Evolutionary conservation across 164 flowering plant species (phyloP).

Genomic region (Liriodendron chinense): DNA sequence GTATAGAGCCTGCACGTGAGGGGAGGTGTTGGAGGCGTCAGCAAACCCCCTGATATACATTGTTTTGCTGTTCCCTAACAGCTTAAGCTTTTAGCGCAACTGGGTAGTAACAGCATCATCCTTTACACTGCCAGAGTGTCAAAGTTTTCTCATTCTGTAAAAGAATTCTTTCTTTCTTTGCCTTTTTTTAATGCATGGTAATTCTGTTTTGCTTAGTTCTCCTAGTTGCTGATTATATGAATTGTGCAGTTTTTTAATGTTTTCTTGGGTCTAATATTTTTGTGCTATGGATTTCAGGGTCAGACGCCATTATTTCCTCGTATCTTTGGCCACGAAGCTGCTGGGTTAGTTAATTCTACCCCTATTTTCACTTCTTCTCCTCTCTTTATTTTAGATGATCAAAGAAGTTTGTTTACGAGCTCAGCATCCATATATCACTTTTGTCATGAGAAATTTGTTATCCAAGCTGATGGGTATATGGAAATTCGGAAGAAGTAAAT

Average conservation of each 20-base stretch:
- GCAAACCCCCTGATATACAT: no score
- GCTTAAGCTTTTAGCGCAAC: no score
- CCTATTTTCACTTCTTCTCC: neutral
- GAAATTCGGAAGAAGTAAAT: neutral
- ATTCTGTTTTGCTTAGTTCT: neutral
- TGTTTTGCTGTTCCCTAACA: no score
- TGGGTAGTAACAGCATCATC: no score
- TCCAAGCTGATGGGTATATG: neutral
- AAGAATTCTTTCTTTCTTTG: no score
- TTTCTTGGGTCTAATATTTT: neutral
- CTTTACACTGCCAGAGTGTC: no score
- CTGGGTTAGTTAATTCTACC: slow-evolving; percentile 19
- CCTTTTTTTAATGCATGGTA: neutral
- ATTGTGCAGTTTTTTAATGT: neutral
- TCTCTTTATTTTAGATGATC: neutral
- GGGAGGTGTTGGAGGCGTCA: no score
- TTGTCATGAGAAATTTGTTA: neutral
- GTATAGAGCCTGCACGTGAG: no score
- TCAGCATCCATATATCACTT: neutral
- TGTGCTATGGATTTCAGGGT: slow-evolving; percentile 22
- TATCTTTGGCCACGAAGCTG: slow-evolving; percentile 45
- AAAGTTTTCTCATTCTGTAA: no score
- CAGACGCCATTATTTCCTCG: slow-evolving; percentile 39
- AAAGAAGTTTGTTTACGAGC: neutral
- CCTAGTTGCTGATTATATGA: neutral